Evolutionary conservation across 169 alveolate species (phyloP).

Genomic region (Plasmodium sp.): DNA sequence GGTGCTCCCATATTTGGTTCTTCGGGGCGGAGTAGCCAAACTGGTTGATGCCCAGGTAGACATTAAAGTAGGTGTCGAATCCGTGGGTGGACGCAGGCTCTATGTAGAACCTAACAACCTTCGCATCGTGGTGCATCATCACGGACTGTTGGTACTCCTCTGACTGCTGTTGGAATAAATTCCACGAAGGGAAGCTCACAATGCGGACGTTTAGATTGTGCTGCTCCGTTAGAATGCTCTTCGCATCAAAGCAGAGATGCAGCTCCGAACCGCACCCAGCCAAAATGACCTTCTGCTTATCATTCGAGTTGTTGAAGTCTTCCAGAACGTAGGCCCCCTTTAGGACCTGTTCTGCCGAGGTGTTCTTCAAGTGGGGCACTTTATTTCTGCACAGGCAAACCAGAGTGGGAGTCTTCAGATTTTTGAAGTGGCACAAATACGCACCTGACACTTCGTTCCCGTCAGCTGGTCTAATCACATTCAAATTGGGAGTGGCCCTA

Average conservation of each 20-base stretch:
- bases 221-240: conserved; percentile 66
- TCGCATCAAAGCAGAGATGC: conserved; percentile 81
- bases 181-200: conserved; percentile 88
- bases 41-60: conserved; percentile 50
- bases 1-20: conserved; percentile 70
- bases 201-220: conserved; percentile 79
- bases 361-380: conserved; percentile 78
- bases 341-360: conserved; percentile 76
- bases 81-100: conserved; percentile 77
- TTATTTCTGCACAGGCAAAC: conserved; percentile 73
- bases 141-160: conserved; percentile 72
- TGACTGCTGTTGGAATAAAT: conserved; percentile 80
- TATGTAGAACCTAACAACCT: conserved; percentile 46
- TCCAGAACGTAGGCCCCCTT: conserved; percentile 84
- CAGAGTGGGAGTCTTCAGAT: conserved; percentile 53
- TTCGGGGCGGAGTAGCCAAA: conserved; percentile 78
- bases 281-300: conserved; percentile 75
- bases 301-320: conserved; percentile 69
- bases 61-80: conserved; percentile 74
- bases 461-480: conserved; percentile 86
- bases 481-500: conserved; percentile 78
- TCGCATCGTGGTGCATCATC: conserved; percentile 51
- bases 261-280: conserved; percentile 84
- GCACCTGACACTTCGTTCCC: conserved; percentile 84
- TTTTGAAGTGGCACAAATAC: conserved; percentile 55